Conservation (phyloP, 202 grass and related monocot genomes). For the Elaeis oleifera region DNA sequence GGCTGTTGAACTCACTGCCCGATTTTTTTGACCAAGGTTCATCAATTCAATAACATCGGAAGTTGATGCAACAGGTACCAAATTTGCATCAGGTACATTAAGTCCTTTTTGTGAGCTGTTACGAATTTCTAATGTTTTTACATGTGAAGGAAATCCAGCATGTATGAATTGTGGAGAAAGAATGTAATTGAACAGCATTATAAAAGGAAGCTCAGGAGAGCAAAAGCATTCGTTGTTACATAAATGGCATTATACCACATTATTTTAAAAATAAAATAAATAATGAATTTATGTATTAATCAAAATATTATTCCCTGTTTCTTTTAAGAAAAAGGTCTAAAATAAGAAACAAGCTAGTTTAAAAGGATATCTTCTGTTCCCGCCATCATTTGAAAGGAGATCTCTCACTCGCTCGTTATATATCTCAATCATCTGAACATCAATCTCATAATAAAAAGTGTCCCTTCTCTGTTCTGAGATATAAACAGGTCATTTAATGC, state of each 20-base stretch:
- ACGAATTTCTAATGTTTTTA: constrained; percentile 77
- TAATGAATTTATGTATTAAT: not conserved
- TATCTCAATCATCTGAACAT: constrained; percentile 94
- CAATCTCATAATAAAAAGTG: constrained; percentile 73
- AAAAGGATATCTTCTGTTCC: constrained; percentile 90
- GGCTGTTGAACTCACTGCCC: constrained; percentile 76
- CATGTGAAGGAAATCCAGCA: constrained; percentile 58
- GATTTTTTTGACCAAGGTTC: constrained; percentile 73
- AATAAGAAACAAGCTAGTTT: not conserved
- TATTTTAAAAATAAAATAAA: not conserved
- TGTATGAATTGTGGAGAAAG: constrained; percentile 2
- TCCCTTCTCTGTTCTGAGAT: constrained; percentile 60
- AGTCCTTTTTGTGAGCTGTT: constrained; percentile 69
- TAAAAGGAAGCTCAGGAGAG: not conserved
- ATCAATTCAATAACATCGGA: constrained; percentile 77
- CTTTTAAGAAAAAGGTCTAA: too few relatives aligned
- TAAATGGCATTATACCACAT: too few relatives aligned
- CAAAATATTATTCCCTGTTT: not conserved
- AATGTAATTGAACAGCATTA: not conserved
- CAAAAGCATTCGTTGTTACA: too few relatives aligned
- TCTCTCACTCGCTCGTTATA: constrained; percentile 99
- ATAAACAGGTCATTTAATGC: constrained; percentile 84
- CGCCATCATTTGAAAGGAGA: constrained; percentile 57
- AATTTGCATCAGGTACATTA: constrained; percentile 81
- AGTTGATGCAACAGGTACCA: constrained; percentile 60